A percentile compares a stretch with the other conserved stretches of the same genome.
Evolutionary conservation across 2,329 filamentous ascomycete species (phyloP).

Genomic region (Plectosphaerella plurivora): DNA sequence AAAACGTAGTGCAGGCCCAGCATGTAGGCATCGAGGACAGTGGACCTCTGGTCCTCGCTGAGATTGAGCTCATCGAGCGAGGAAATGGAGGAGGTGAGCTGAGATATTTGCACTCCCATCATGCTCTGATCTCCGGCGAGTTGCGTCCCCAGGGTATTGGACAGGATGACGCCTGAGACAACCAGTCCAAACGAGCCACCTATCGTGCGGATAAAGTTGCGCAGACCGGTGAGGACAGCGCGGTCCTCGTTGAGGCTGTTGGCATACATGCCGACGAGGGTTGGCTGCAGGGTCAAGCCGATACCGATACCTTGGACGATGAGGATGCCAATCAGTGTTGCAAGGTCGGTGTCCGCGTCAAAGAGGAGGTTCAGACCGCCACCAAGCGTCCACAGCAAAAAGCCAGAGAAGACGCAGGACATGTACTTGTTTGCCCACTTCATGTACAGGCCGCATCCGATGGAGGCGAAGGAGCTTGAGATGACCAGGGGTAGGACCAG

Average conservation of each 20-base stretch:
- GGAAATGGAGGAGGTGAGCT: constrained; percentile 19
- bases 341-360: constrained; percentile 16
- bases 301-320: constrained; percentile 25
- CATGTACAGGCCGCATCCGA: constrained; percentile 25
- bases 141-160: constrained; percentile 17
- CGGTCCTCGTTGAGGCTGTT: constrained; percentile 28
- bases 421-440: constrained; percentile 21
- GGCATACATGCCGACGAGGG: constrained; percentile 30
- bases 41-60: constrained; percentile 8
- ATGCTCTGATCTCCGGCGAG: constrained; percentile 6
- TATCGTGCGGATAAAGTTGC: constrained; percentile 32
- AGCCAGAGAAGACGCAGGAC: constrained; percentile 23
- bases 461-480: constrained; percentile 19
- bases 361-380: constrained; percentile 23
- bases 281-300: constrained; percentile 30
- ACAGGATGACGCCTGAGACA: constrained; percentile 23
- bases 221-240: constrained; percentile 29
- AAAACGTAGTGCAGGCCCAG: constrained; percentile 20
- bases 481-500: constrained; percentile 23
- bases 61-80: constrained; percentile 13
- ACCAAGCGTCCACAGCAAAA: constrained; percentile 28
- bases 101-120: constrained; percentile 11
- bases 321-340: constrained; percentile 22
- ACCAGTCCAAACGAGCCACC: constrained; percentile 30
- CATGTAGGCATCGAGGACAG: constrained; percentile 22